Evolutionary conservation across 1,139 yeast species (phyloP).

Genomic region (Debaryomyces sp.): DNA sequence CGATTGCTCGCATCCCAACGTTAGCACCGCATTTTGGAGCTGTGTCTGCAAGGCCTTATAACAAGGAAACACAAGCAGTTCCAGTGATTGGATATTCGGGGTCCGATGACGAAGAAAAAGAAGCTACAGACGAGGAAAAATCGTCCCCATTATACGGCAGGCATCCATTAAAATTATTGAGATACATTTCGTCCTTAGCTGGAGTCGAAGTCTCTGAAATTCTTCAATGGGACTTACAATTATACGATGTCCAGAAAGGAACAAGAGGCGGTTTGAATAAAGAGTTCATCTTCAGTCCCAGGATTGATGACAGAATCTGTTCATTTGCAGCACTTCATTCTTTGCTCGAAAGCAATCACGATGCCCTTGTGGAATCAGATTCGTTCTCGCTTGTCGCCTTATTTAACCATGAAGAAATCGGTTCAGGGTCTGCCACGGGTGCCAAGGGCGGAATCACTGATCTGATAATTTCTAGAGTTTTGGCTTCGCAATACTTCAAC

Average conservation of each 20-base stretch:
- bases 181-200: constrained; percentile 57
- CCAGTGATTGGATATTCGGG: constrained; percentile 57
- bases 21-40: constrained; percentile 70
- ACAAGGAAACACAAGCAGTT: constrained; percentile 62
- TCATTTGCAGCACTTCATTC: constrained; percentile 60
- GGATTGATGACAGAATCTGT: constrained; percentile 69
- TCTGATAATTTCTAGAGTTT: constrained; percentile 36
- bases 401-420: constrained; percentile 67
- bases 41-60: constrained; percentile 52
- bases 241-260: constrained; percentile 67
- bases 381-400: constrained; percentile 54
- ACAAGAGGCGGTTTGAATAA: constrained; percentile 59
- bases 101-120: constrained; percentile 28
- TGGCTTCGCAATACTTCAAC: constrained; percentile 26
- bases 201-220: constrained; percentile 52
- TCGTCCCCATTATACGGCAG: constrained; percentile 62
- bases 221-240: constrained; percentile 60
- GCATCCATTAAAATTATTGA: constrained; percentile 55
- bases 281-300: constrained; percentile 66
- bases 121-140: constrained; percentile 61
- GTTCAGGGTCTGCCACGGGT: constrained; percentile 61
- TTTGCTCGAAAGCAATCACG: constrained; percentile 43
- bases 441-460: constrained; percentile 56
- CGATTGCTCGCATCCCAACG: constrained; percentile 66
- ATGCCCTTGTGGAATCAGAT: constrained; percentile 24